Evolutionary conservation across 331 rosid species (phyloP), one percentile per base, ranked within the genome.

Genomic region (Acacia concinna): DNA sequence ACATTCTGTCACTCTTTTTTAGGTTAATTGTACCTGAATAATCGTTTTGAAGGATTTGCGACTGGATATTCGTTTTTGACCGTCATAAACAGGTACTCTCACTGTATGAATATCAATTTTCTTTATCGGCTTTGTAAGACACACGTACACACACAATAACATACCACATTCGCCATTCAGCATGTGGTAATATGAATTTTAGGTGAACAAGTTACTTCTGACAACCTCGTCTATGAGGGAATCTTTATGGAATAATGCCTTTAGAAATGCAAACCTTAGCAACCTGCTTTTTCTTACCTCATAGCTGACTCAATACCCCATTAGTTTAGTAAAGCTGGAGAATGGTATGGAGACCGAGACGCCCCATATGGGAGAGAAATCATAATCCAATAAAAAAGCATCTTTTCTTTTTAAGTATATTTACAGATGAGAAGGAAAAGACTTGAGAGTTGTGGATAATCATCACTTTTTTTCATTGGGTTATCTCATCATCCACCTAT

Each of bases 341-440:
- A 74, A 73, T 73, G 47, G 80, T 54, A 71, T 78, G 69, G 82
- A 68, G 71, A 57, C 62, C 62, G 83, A 72, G 71, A 51, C 62
- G 8, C 74, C 49, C 74, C 37, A 69, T 43, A 51, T 38, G 2
- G 65, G 57, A 18, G 18, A 56, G 73, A 57, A 73, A 82, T 82
- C 84, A 71, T 54, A 2, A 76, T 73, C 81, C 78, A 81, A 85
- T 81, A 2, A 83, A 87, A 38, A 83, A 71, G 89, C 83, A 83
- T 82, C 84, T 86, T 85, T 67, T 18, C 28, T 21, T 35, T 54
- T 63, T 68, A 76, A 81, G 84, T 32, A 85, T 80, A 84, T 71
- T 74, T 71, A 59, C 72, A n/a, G 11, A 59, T 59, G 66, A 27
- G 66, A 12, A 38, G 32, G 27, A 71, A 35, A 27, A 4, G 17